Evolutionary conservation across 192 early-diverging fungal species (phyloP), one percentile per base, ranked within the genome.

Genomic region (Funneliformis geosporum): DNA sequence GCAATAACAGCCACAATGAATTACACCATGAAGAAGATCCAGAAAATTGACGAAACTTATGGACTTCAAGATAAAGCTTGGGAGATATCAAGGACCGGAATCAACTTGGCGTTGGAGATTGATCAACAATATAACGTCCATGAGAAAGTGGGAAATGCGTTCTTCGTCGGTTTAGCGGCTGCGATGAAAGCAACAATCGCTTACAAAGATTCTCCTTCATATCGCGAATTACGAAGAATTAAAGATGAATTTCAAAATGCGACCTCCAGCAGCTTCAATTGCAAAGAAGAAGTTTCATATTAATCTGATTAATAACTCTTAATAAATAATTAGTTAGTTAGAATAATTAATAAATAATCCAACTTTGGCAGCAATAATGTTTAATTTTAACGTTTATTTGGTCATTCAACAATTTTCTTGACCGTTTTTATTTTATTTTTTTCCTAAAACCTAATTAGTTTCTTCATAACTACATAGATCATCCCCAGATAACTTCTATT

Each of bases 61-160:
- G 85, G 81, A 43, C 67, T 89, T 28, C 87, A 87, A 21, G 79
- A 87, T 59, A 80, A 85, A 61, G 83, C 88, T 23, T 88, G 87
- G 86, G 81, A 88, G 44, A 75, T 89, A 28, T 84, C 87, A 16
- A 76, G 83, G 60, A 44, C 83, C 18, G 85, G 86, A 47, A 81
- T 89, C 2, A 82, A 84, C 60, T 83, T 84, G 62, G 88, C 87
- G 23, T 81, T 89, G 27, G 87, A 88, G 60, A 76, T 89, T 21
- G 88, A 89, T 73, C 81, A 84, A 59, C 83, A 88, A 25, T 89
- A 88, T 82, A 82, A 87, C 12, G 82, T 89, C 28, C 88, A 89
- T 47, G 84, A 84, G 70, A 83, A 82, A n/a, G 85, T 89, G 21
- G 83, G 83, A 1, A 86, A 88, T 60, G 80, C 82, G 5, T 60